A percentile compares a stretch with the other conserved stretches of the same genome.
phyloP scores from a whole-genome alignment of 768 basidiomycete species.

The Lactarius sp. region DNA sequence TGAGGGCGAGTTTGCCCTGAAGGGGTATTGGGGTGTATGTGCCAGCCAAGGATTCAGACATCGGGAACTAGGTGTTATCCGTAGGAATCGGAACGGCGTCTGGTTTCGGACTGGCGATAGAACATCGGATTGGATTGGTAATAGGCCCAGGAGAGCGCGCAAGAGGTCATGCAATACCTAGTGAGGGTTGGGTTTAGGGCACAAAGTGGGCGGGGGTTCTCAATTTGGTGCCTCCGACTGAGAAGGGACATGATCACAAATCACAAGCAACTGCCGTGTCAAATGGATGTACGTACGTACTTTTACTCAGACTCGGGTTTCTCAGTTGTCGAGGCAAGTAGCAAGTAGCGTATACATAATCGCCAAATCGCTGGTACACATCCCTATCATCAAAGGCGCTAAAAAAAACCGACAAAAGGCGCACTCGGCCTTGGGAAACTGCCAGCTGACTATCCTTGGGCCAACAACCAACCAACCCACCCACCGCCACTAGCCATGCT shows the following conservation, averaged over 20 bases:
- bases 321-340: no score
- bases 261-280: no score
- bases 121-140: no score
- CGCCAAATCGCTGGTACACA: no score
- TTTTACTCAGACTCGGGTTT: no score
- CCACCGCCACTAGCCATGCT: slow-evolving; percentile 13
- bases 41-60: slow-evolving; percentile 21
- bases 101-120: neutral
- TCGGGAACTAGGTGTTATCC: neutral
- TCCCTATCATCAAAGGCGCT: neutral
- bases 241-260: no score
- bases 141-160: no score
- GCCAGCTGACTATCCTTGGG: neutral
- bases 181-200: no score
- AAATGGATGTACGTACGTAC: no score
- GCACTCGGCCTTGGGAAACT: neutral
- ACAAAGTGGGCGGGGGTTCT: no score
- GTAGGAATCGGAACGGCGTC: neutral
- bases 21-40: slow-evolving; percentile 18
- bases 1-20: slow-evolving; percentile 28
- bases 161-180: neutral
- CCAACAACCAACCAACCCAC: neutral
- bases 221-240: no score
- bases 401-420: slow-evolving; percentile 5
- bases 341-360: no score